A percentile compares a stretch with the other conserved stretches of the same genome.
Conservation (phyloP, 2,329 filamentous ascomycete genomes). For the Phialemonium atrogriseum region DNA sequence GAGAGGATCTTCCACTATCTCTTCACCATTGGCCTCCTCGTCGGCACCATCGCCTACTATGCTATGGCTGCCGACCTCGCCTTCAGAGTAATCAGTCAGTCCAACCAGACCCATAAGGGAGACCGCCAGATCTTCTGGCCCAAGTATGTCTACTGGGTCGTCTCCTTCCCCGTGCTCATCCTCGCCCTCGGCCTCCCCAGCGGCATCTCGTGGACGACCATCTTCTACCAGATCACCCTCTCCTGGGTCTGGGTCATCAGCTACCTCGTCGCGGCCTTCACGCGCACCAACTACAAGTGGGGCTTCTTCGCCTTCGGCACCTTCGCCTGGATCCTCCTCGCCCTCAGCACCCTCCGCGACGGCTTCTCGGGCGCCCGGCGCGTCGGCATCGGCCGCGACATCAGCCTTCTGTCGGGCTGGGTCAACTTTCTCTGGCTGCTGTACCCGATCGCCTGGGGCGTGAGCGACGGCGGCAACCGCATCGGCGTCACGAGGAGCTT, state of each 20-base stretch:
- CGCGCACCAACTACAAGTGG: slow-evolving; percentile 44
- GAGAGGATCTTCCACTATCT: slow-evolving; percentile 51
- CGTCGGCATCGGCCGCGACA: slow-evolving; percentile 34
- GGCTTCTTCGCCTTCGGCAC: slow-evolving; percentile 48
- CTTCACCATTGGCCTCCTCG: slow-evolving; percentile 39
- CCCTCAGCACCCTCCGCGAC: slow-evolving; percentile 31
- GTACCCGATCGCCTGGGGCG: slow-evolving; percentile 45
- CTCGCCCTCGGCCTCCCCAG: slow-evolving; percentile 41
- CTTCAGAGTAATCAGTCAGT: slow-evolving; percentile 29
- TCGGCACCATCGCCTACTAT: slow-evolving; percentile 42
- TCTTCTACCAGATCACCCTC: slow-evolving; percentile 39
- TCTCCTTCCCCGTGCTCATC: slow-evolving; percentile 36
- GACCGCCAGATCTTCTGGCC: slow-evolving; percentile 45
- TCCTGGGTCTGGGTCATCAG: slow-evolving; percentile 43
- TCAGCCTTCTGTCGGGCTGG: slow-evolving; percentile 36
- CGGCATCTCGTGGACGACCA: slow-evolving; percentile 48
- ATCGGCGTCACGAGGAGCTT: slow-evolving; percentile 36
- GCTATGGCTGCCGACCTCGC: slow-evolving; percentile 43
- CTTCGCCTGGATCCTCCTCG: slow-evolving; percentile 36
- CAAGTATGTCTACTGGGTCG: slow-evolving; percentile 47
- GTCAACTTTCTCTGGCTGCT: slow-evolving; percentile 43
- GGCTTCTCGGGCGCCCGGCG: slow-evolving; percentile 29
- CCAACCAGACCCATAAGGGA: slow-evolving; percentile 21
- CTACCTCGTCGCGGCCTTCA: slow-evolving; percentile 41
- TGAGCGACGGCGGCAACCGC: slow-evolving; percentile 43